These are phyloP conservation scores for Bombardia bombarda DNA, from an alignment of 495 filamentous ascomycete genomes.

Conservation along the genomic window DNA sequence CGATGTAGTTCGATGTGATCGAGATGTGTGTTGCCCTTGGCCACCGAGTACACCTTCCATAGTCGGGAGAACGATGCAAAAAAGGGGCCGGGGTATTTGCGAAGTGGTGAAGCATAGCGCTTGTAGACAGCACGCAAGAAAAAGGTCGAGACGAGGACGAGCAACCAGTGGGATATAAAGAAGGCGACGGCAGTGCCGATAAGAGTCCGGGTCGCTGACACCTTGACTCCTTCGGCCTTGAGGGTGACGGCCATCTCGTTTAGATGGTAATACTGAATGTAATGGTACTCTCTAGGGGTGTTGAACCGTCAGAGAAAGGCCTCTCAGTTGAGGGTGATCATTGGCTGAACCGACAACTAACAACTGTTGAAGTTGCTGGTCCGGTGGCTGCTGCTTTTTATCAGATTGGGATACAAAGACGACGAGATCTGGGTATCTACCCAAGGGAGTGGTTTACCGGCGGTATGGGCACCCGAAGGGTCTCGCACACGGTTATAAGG, in stretches of 20 bases:
- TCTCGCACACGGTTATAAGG: no score
- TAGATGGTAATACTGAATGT: not conserved
- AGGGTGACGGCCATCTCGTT: slow-evolving; percentile 23
- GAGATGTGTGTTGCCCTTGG: slow-evolving; percentile 31
- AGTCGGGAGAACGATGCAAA: slow-evolving; percentile 39
- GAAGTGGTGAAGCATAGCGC: slow-evolving; percentile 38
- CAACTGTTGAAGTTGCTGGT: slow-evolving; percentile 26
- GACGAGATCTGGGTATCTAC: not conserved
- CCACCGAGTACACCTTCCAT: slow-evolving; percentile 35
- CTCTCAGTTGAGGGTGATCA: not conserved
- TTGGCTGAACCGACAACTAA: not conserved
- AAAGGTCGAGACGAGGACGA: slow-evolving; percentile 24
- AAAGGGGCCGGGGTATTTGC: slow-evolving; percentile 42
- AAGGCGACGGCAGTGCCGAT: slow-evolving; percentile 18
- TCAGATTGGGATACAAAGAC: slow-evolving; percentile 5
- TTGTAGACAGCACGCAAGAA: slow-evolving; percentile 25
- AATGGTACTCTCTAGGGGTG: not conserved
- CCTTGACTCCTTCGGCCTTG: slow-evolving; percentile 17
- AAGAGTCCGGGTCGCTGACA: slow-evolving; percentile 21
- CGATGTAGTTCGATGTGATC: slow-evolving; percentile 40
- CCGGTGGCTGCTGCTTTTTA: no score
- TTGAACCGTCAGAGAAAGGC: slow-evolving; percentile 6
- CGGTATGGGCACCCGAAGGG: no score
- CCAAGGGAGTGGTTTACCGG: not conserved
- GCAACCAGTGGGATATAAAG: slow-evolving; percentile 27